Evolutionary conservation across 768 basidiomycete species (phyloP).

Genomic region (Lepiota venenata): DNA sequence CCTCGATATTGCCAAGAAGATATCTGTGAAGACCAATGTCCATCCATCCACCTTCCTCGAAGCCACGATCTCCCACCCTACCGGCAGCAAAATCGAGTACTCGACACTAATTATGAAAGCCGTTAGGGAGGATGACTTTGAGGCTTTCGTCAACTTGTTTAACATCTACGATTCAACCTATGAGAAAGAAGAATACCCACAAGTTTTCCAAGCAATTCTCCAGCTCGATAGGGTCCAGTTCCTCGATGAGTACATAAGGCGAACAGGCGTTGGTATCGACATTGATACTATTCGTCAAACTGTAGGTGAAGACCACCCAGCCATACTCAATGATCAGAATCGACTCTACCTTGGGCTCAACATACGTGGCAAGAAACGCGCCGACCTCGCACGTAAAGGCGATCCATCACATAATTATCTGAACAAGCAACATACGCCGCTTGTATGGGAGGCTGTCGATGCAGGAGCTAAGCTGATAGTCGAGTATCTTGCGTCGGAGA

Average conservation of each 20-base stretch:
- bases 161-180: conserved; percentile 33
- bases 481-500: conserved; percentile 44
- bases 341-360: conserved; percentile 55
- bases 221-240: conserved; percentile 41
- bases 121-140: conserved; percentile 43
- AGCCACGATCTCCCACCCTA: background rate
- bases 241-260: conserved; percentile 54
- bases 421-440: conserved; percentile 16
- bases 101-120: conserved; percentile 30
- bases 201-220: conserved; percentile 30
- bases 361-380: conserved; percentile 62
- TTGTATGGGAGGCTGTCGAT: conserved; percentile 44
- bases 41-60: conserved; percentile 38
- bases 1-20: conserved; percentile 48
- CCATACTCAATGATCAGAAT: conserved; percentile 32
- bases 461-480: conserved; percentile 31
- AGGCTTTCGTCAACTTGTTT: conserved; percentile 46
- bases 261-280: conserved; percentile 41
- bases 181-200: conserved; percentile 18
- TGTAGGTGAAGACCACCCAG: conserved; percentile 18
- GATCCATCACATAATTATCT: conserved; percentile 47
- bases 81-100: background rate
- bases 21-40: conserved; percentile 39
- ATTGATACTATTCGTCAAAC: conserved; percentile 23
- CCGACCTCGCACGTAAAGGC: conserved; percentile 46